These are phyloP conservation scores for Oryza meridionalis DNA, from an alignment of 176 grass and related monocot species.

Conservation along the genomic window DNA sequence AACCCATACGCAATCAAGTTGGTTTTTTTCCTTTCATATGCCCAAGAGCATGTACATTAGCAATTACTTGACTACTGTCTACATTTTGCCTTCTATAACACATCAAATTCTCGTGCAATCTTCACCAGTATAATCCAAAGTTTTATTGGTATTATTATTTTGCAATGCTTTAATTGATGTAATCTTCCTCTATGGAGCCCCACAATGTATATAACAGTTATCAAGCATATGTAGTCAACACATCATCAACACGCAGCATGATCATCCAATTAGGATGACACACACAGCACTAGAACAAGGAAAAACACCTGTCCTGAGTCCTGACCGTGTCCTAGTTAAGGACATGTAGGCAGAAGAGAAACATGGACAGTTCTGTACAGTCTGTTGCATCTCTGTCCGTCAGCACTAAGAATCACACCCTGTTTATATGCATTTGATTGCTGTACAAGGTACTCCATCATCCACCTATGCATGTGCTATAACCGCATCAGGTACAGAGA, in stretches of 20 bases:
- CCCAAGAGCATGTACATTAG: not conserved
- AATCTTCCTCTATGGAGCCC: not conserved
- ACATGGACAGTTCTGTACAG: slow-evolving; percentile 18
- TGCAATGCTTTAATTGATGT: not conserved
- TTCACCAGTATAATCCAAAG: not conserved
- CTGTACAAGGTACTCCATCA: slow-evolving; percentile 45
- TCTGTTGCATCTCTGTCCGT: slow-evolving; percentile 1
- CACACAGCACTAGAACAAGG: not conserved
- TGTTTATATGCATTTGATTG: slow-evolving; percentile 37
- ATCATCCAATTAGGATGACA: not conserved
- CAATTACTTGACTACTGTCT: too few species aligned
- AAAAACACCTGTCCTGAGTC: not conserved
- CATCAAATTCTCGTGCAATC: not conserved
- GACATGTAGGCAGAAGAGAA: slow-evolving; percentile 12
- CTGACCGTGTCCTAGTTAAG: not conserved
- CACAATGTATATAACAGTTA: not conserved
- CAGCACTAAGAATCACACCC: slow-evolving; percentile 29
- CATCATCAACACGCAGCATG: not conserved
- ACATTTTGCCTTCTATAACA: too few species aligned
- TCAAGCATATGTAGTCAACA: not conserved
- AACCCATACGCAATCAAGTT: not conserved
- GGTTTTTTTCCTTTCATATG: not conserved
- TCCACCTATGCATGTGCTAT: slow-evolving; percentile 29
- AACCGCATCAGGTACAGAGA: slow-evolving; percentile 4
- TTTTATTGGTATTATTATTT: not conserved